These are phyloP conservation scores for Pelargonium cotyledonis DNA, from an alignment of 441 rosid species.

Conservation along the genomic window DNA sequence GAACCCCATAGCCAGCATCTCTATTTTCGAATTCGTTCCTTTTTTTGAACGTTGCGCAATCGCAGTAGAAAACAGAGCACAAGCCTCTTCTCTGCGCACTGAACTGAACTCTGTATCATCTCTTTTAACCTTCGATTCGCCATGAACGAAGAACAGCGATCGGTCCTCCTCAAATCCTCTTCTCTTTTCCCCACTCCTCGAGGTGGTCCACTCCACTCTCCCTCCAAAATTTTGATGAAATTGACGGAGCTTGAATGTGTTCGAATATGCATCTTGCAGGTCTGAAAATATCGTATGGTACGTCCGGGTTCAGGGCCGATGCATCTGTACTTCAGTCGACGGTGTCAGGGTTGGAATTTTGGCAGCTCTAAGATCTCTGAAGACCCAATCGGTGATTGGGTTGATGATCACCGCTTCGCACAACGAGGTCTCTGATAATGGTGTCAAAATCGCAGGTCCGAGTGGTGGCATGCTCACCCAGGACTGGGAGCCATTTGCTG, in stretches of 20 bases:
- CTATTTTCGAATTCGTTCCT: no score
- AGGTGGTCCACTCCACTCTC: constrained; percentile 21
- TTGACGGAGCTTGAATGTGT: background rate
- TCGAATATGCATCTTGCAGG: no score
- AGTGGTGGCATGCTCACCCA: constrained; percentile 84
- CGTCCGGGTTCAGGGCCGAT: constrained; percentile 79
- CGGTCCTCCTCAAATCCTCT: constrained; percentile 41
- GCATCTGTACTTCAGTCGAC: constrained; percentile 67
- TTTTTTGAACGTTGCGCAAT: no score
- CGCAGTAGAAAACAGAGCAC: no score
- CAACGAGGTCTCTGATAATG: constrained; percentile 70
- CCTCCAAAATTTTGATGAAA: background rate
- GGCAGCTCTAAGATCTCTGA: constrained; percentile 74
- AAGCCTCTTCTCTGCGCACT: no score
- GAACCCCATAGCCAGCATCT: constrained; percentile 89
- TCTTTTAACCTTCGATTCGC: no score
- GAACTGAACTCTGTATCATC: no score
- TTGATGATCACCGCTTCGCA: constrained; percentile 95
- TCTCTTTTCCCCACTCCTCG: constrained; percentile 47
- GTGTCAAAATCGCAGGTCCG: constrained; percentile 80
- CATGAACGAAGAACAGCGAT: constrained; percentile 55
- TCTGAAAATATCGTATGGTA: constrained; percentile 66
- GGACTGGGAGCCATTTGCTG: constrained; percentile 91
- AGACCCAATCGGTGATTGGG: constrained; percentile 58
- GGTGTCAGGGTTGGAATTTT: constrained; percentile 68